Evolutionary conservation across 2,329 filamentous ascomycete genomes (phyloP).

Genomic region (Cercospora sp.): DNA sequence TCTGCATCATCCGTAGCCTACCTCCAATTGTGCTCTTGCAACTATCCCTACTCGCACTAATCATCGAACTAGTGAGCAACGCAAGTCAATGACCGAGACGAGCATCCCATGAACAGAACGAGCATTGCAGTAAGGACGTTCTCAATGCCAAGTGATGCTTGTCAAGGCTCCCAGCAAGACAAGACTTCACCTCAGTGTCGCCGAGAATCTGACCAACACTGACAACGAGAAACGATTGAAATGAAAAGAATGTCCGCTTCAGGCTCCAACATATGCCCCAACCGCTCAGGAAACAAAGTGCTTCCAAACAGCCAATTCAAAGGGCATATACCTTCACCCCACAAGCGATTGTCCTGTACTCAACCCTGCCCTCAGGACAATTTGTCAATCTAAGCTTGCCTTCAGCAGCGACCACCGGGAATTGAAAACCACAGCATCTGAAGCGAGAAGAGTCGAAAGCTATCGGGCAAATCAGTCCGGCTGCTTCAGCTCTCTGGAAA

Average conservation of each 20-base stretch:
- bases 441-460: neutral
- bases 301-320: neutral
- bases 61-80: neutral
- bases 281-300: no score
- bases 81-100: no score
- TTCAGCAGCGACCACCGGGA: neutral
- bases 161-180: neutral
- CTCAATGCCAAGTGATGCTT: neutral
- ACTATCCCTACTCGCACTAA: neutral
- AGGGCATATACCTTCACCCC: neutral
- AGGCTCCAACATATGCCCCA: neutral
- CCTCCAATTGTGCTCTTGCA: neutral
- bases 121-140: neutral
- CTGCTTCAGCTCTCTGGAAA: neutral
- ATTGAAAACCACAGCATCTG: neutral
- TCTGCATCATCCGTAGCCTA: neutral
- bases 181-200: neutral
- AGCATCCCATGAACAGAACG: neutral
- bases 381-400: constrained; percentile 5
- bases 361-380: neutral
- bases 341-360: neutral
- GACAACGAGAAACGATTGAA: neutral
- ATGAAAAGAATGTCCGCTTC: neutral
- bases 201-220: neutral
- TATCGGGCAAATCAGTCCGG: neutral